Evolutionary conservation across 78 protist genomes (phyloP).

Genomic region (Dictyostelium discoideum): DNA sequence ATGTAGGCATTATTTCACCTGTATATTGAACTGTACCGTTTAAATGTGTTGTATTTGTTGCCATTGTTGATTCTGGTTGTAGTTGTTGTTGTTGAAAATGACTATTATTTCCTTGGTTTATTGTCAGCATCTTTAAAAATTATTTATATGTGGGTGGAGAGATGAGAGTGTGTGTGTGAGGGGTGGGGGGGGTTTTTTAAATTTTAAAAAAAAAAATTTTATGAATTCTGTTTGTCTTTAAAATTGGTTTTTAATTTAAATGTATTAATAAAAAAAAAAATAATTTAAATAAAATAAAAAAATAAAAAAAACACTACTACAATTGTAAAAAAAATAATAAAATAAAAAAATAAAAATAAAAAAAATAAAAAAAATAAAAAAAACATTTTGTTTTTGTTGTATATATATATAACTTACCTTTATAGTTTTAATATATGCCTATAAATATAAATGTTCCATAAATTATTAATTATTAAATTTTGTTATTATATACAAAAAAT

Average conservation of each 20-base stretch:
- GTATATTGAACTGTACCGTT: neutral
- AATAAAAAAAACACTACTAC: too few species aligned
- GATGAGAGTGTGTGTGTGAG: neutral
- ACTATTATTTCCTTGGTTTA: neutral
- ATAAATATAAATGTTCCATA: neutral
- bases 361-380: too few species aligned
- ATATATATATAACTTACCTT: neutral
- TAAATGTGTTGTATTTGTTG: neutral
- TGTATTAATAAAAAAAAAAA: neutral
- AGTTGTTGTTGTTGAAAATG: neutral
- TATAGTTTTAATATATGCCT: too few species aligned
- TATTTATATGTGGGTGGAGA: neutral
- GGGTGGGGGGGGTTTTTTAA: neutral
- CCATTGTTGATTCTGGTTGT: neutral
- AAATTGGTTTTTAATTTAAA: neutral
- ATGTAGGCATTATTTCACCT: neutral
- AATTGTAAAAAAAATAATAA: too few species aligned
- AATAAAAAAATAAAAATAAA: too few species aligned
- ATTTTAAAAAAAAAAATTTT: neutral
- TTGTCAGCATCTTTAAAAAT: slow-evolving; percentile 7
- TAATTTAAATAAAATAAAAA: neutral
- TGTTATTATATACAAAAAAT: neutral
- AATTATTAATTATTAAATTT: too few species aligned
- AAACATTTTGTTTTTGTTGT: too few species aligned
- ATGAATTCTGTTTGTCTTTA: neutral